Base-by-base conservation (phyloP, 208 protist genomes). In the Trypanosoma theileri region DNA sequence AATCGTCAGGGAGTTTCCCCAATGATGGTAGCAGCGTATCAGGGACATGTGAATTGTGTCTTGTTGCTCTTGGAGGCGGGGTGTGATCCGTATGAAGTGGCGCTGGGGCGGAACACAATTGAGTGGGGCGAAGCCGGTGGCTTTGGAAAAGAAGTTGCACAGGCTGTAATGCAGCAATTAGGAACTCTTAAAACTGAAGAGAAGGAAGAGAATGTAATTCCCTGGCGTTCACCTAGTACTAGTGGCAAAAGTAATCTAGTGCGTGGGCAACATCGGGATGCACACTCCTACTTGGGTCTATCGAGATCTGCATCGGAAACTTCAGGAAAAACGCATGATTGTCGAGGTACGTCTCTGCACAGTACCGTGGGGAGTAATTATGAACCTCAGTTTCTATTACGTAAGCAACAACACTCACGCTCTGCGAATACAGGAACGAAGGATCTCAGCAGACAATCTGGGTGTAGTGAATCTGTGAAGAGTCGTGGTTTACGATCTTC, bases 11-110 rank as follows among this genome's bases (percentile, higher is more conserved):
- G 77, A 45, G 22, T 82, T 46, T 66, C 68, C 7, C 77, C 77
- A 26, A 60, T 82, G 41, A 82, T 82, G 77, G 66, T 82, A 42
- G 77, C 77, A 1, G 71, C 77, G 3, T 63, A 78, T 65, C 72
- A 71, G 45, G 72, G 77, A 10, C 66, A 79, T 44, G 28, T 57
- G 17, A 46, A 35, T 14, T 76, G 67, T 50, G 67, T 77, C 7
- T 19, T 41, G 44, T 14, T 58, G 31, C 46, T 82, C 3, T 59
- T 74, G 16, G 48, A 50, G 26, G 72, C 41, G 22, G 71, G 72
- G n/a, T 68, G 68, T 10, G 68, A 82, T 48, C 59, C 59, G 21
- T 45, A 61, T 52, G 41, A 56, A 28, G 48, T 24, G 16, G 65
- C 61, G 44, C 24, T 59, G 26, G 71, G 77, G 19, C 44, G 59